These are phyloP conservation scores for Pseudocercospora macadamiae DNA, from an alignment of 2,329 filamentous ascomycete species.

Conservation along the genomic window DNA sequence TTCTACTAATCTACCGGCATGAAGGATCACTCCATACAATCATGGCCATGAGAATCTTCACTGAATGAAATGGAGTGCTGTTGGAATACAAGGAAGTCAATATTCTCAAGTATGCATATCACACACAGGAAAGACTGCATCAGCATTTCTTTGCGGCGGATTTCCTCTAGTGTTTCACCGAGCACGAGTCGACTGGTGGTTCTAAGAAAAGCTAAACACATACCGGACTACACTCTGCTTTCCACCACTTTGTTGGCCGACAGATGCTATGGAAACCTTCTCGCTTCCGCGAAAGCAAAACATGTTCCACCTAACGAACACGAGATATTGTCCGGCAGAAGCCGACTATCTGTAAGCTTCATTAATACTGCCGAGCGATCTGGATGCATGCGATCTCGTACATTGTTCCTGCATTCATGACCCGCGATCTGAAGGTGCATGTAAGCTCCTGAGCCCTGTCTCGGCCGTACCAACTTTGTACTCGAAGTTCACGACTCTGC, in stretches of 20 bases:
- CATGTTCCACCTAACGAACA: not conserved
- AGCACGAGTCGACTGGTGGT: slow-evolving; percentile 1
- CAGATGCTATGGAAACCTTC: not conserved
- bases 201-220: not conserved
- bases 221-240: not conserved
- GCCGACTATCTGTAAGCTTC: too few species aligned
- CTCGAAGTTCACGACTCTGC: too few species aligned
- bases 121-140: too few species aligned
- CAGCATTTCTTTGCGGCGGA: not conserved
- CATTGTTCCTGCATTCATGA: too few species aligned
- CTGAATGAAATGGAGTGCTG: too few species aligned
- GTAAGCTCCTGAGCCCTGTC: too few species aligned
- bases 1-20: not conserved
- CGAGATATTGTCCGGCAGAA: not conserved
- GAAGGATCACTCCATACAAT: too few species aligned
- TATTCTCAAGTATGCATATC: too few species aligned
- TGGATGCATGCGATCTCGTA: too few species aligned
- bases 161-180: not conserved
- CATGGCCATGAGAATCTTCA: not conserved
- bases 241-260: not conserved
- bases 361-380: not conserved
- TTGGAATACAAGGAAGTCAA: too few species aligned
- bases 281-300: not conserved
- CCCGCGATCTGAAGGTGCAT: too few species aligned
- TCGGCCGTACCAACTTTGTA: too few species aligned